Conservation (phyloP, 495 filamentous ascomycete genomes). For the Aspergillus avenaceus region DNA sequence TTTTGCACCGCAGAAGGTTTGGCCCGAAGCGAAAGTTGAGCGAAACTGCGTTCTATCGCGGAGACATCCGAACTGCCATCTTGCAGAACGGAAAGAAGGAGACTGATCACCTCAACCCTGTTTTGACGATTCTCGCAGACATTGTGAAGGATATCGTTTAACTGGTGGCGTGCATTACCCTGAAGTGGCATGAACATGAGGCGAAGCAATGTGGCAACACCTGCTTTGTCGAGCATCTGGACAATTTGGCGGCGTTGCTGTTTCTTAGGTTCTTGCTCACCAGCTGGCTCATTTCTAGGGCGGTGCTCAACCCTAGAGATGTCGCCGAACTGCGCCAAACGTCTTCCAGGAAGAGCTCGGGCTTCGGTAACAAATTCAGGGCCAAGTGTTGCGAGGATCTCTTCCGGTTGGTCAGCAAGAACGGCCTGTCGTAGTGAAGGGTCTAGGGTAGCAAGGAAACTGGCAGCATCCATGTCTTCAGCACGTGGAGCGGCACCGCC, state of each 20-base stretch:
- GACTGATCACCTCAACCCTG: conserved; percentile 88
- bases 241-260: conserved; percentile 72
- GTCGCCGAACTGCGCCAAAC: conserved; percentile 58
- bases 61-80: conserved; percentile 90
- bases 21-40: conserved; percentile 84
- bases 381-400: conserved; percentile 78
- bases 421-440: conserved; percentile 80
- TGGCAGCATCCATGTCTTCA: conserved; percentile 91
- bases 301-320: conserved; percentile 42
- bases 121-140: conserved; percentile 94
- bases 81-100: conserved; percentile 90
- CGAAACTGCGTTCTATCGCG: conserved; percentile 92
- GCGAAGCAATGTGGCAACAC: conserved; percentile 87
- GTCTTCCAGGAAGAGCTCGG: conserved; percentile 61
- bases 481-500: conserved; percentile 46
- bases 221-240: conserved; percentile 95
- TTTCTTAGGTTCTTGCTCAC: conserved; percentile 56
- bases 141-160: conserved; percentile 81
- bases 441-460: conserved; percentile 87
- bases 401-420: conserved; percentile 86
- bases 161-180: conserved; percentile 69
- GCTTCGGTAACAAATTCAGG: conserved; percentile 83
- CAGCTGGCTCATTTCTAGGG: conserved; percentile 38
- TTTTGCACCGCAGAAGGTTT: conserved; percentile 74
- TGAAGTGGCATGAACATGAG: conserved; percentile 96